A percentile compares a stretch with the other conserved stretches of the same genome.
Evolutionary conservation across 2,329 filamentous ascomycete genomes (phyloP).

Genomic region (Penicillium sp.): DNA sequence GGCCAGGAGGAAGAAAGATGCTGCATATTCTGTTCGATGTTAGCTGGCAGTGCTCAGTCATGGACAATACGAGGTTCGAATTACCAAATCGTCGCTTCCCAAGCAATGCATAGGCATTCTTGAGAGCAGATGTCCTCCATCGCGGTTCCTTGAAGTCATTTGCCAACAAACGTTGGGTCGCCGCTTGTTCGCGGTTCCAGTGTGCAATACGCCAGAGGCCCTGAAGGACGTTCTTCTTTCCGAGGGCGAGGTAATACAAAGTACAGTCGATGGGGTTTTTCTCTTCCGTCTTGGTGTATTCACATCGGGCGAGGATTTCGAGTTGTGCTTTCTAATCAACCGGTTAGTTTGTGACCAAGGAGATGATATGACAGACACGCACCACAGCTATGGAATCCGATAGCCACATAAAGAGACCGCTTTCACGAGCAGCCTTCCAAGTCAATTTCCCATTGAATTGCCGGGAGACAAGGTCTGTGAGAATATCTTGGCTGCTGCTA

Average conservation of each 20-base stretch:
- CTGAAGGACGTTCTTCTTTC: conserved; percentile 81
- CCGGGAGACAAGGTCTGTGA: conserved; percentile 69
- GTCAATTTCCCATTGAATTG: conserved; percentile 71
- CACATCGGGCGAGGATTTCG: conserved; percentile 80
- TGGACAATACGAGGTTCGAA: neutral
- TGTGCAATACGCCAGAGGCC: conserved; percentile 90
- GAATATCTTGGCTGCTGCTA: conserved; percentile 66
- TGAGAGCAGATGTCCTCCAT: conserved; percentile 81
- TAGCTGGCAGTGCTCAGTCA: conserved; percentile 1
- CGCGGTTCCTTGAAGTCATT: conserved; percentile 82
- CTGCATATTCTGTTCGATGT: conserved; percentile 66
- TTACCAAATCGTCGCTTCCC: conserved; percentile 77
- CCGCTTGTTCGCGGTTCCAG: conserved; percentile 76
- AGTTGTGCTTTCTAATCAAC: conserved; percentile 60
- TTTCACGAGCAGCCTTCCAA: conserved; percentile 78
- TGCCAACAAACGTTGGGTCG: conserved; percentile 69
- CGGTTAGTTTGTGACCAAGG: neutral
- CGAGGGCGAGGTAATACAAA: conserved; percentile 80
- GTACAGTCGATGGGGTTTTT: conserved; percentile 88
- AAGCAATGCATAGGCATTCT: conserved; percentile 92
- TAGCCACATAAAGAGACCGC: conserved; percentile 92
- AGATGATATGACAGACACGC: conserved; percentile 29
- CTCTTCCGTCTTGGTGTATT: conserved; percentile 78
- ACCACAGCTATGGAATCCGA: conserved; percentile 67
- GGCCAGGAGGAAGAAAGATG: conserved; percentile 87